Evolutionary conservation across 2,329 filamentous ascomycete species (phyloP).

Genomic region (Capronia americana): DNA sequence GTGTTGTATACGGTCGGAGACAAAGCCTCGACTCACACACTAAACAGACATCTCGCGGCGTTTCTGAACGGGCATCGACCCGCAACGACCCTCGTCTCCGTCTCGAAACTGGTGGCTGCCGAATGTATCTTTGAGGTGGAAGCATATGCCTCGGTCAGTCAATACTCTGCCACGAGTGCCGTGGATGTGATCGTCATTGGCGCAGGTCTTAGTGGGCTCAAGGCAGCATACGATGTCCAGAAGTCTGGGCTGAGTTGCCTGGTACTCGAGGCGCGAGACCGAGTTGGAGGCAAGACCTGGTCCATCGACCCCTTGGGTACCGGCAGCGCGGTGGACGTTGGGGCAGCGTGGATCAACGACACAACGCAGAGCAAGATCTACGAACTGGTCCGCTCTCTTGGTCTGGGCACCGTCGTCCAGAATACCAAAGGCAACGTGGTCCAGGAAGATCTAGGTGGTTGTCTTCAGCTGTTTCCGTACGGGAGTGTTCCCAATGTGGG

Average conservation of each 20-base stretch:
- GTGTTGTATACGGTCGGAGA: conserved; percentile 54
- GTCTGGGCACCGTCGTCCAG: conserved; percentile 55
- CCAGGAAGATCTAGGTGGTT: not conserved
- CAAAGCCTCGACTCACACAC: conserved; percentile 45
- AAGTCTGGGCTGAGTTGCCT: conserved; percentile 43
- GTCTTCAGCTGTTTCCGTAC: not conserved
- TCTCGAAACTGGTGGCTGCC: conserved; percentile 48
- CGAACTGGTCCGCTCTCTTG: conserved; percentile 42
- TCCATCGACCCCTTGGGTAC: conserved; percentile 23
- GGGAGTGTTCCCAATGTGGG: not conserved
- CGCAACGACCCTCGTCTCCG: conserved; percentile 51
- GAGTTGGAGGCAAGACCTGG: no score
- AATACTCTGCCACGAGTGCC: conserved; percentile 51
- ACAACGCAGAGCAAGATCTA: conserved; percentile 57
- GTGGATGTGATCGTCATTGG: conserved; percentile 46
- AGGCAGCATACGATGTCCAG: conserved; percentile 43
- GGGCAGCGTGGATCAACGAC: conserved; percentile 67
- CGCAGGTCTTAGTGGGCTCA: conserved; percentile 48
- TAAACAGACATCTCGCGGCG: conserved; percentile 46
- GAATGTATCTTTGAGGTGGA: conserved; percentile 53
- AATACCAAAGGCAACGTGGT: conserved; percentile 31
- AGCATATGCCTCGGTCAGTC: conserved; percentile 50
- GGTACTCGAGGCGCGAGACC: conserved; percentile 51
- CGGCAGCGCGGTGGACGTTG: conserved; percentile 52
- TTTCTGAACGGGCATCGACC: conserved; percentile 51